Evolutionary conservation across 352 stramenopile genomes (phyloP).

Genomic region (Phytophthora ohioensis): DNA sequence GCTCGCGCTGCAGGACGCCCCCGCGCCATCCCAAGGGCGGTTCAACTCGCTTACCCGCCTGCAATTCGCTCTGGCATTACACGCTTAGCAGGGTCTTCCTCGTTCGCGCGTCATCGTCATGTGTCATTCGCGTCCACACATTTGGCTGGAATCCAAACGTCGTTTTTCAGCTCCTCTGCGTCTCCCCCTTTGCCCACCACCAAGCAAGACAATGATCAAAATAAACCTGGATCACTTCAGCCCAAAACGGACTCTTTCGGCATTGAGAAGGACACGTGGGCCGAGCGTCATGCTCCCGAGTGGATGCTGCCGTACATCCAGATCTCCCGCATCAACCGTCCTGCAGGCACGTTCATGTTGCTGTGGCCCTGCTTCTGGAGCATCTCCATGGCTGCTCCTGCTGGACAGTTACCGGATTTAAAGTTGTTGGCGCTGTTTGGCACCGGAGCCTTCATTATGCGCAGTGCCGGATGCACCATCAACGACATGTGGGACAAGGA

Average conservation of each 20-base stretch:
- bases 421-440: constrained; percentile 85
- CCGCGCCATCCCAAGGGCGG: background rate
- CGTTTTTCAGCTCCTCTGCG: constrained; percentile 22
- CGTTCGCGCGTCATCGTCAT: background rate
- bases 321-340: constrained; percentile 85
- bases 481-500: constrained; percentile 99
- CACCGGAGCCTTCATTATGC: constrained; percentile 97
- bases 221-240: background rate
- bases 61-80: background rate
- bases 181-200: constrained; percentile 5
- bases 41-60: constrained; percentile 1
- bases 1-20: constrained; percentile 14
- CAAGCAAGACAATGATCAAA: background rate
- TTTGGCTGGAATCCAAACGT: constrained; percentile 22
- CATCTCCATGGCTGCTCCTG: constrained; percentile 93
- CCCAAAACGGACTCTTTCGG: constrained; percentile 52
- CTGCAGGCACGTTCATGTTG: constrained; percentile 95
- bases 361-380: constrained; percentile 98
- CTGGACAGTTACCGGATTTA: constrained; percentile 82
- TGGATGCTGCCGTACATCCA: constrained; percentile 91
- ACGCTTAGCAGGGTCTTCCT: constrained; percentile 8
- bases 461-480: constrained; percentile 98
- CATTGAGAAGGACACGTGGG: constrained; percentile 90
- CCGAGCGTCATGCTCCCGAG: constrained; percentile 71
- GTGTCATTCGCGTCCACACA: constrained; percentile 17